phyloP scores from a whole-genome alignment of 1,284 basidiomycete genomes.

The Moniliella sp. region DNA sequence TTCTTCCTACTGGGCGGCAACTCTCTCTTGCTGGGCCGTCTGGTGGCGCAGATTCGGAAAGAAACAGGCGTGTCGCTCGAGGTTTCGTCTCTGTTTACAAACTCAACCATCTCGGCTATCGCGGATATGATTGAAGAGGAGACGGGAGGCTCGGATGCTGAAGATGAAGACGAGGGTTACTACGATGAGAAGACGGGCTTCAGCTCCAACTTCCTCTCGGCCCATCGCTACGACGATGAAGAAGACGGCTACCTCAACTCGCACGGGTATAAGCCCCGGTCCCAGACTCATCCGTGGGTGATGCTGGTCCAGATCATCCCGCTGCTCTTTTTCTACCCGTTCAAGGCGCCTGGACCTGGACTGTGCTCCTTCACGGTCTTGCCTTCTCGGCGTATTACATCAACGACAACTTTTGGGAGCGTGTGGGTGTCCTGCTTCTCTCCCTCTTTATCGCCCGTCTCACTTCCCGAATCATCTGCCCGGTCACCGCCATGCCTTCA shows the following conservation, averaged over 20 bases:
- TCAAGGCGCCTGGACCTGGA: slow-evolving; percentile 34
- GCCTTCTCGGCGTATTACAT: slow-evolving; percentile 33
- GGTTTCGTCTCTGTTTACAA: slow-evolving; percentile 29
- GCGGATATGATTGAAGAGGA: slow-evolving; percentile 27
- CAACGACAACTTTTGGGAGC: slow-evolving; percentile 31
- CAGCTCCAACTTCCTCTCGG: slow-evolving; percentile 12
- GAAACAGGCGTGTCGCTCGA: slow-evolving; percentile 30
- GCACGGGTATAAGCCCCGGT: slow-evolving; percentile 29
- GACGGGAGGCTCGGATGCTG: slow-evolving; percentile 17
- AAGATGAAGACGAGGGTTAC: slow-evolving; percentile 21
- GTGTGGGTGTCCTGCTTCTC: slow-evolving; percentile 25
- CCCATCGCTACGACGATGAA: slow-evolving; percentile 27
- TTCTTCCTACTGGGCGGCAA: slow-evolving; percentile 34
- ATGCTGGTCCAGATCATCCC: slow-evolving; percentile 26
- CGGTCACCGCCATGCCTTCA: slow-evolving; percentile 32
- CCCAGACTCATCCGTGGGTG: slow-evolving; percentile 28
- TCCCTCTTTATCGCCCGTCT: slow-evolving; percentile 28
- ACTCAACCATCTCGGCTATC: slow-evolving; percentile 30
- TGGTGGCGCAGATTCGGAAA: slow-evolving; percentile 30
- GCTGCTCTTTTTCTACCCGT: slow-evolving; percentile 30
- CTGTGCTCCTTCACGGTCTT: slow-evolving; percentile 30
- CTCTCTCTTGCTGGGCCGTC: slow-evolving; percentile 28
- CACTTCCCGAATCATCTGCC: slow-evolving; percentile 32
- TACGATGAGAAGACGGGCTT: slow-evolving; percentile 23
- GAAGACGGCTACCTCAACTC: slow-evolving; percentile 21